Base-by-base conservation (phyloP, 2,329 filamentous ascomycete species). In the Penicillium sp. region DNA sequence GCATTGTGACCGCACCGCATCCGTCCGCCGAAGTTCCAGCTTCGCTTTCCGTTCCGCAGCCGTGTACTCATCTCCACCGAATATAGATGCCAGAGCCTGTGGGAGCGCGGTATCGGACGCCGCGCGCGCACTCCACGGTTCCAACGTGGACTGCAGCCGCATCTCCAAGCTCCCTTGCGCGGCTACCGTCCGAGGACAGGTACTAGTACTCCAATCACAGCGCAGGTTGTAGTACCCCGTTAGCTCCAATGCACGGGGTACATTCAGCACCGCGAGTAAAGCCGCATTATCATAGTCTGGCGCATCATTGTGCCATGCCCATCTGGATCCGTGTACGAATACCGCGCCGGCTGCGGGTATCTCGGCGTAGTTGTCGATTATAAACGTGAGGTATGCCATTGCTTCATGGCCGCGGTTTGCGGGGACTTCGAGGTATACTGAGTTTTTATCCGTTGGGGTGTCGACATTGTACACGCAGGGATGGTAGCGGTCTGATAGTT, bases 181-280 rank as follows among this genome's bases (percentile, higher is more conserved):
- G 3, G 71, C 62, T 0, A 69, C 65, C 2, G 66, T 64, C 0
- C 67, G 40, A 1, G 66, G 59, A 55, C 77, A 77, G 1, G 75
- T 77, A 47, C 78, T 77, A 1, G 72, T 70, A 37, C 75, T 78
- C 79, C 79, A 81, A 61, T 81, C 78, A 56, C 79, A 81, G 42
- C 78, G 74, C 26, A 81, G 67, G 54, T 81, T 81, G 51, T 79
- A 74, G 59, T 81, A 81, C 0, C 79, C 79, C 1, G 60, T 56
- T 0, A 64, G 64, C 8, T 64, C 58, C 1, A 80, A 65, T 1
- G 79, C 79, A 0, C 67, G 53, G 1, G 69, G 57, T 0, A 79
- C 51, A 57, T 80, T 72, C 12, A 81, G 69, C 1, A 57, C 53
- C 0, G 59, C 55, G 1, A 81, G 72, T 1, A 79, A 62, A 3